Evolutionary conservation across 805 yeast genomes (phyloP), one percentile per base, ranked within the genome.

Genomic region (Myxozyma kluyveri): DNA sequence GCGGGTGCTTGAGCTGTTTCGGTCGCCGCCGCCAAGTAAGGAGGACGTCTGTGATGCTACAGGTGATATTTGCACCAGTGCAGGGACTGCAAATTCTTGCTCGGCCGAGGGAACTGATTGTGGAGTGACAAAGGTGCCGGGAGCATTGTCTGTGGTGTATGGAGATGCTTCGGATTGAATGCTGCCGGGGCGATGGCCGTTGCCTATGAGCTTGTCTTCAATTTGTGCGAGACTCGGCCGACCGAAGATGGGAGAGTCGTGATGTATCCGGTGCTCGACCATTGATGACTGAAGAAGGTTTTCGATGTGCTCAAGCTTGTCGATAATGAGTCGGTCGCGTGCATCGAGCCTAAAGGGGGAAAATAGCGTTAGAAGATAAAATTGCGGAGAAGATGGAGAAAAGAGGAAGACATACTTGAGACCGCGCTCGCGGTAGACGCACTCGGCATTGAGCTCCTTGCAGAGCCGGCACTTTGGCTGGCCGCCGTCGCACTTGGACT

Each of bases 401-500:
- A 27, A 6, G 21, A 22, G 5, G 19, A 4, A n/a, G 24, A 35
- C 50, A 3, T 36, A 50, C 55, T 53, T 53, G 9, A 53, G 23
- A 18, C 49, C 45, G 18, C 45, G 33, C 12, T 49, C 57, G 6
- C 57, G 39, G 23, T 53, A 49, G 18, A 53, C 57, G 38, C 57
- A 49, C 14, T 53, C 52, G 12, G 57, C 57, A 26, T 53, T 49
- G 41, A 53, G 29, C 4, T 53, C 57, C 9, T 18, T 41, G 42
- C 57, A 53, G 14, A 49, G 19, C 5, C 54, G 24, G 33, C 57
- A 53, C 27, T 49, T 49, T 23, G 55, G 57, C 26, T 53, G 54
- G 9, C 27, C 54, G 12, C 57, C 57, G 31, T 53, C 57, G 29
- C 57, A 53, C 38, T 53, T 53, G 14, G 57, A 47, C 19, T 53